Base-by-base conservation (phyloP, 306 rosid genomes). In the Sicyos edulis region DNA sequence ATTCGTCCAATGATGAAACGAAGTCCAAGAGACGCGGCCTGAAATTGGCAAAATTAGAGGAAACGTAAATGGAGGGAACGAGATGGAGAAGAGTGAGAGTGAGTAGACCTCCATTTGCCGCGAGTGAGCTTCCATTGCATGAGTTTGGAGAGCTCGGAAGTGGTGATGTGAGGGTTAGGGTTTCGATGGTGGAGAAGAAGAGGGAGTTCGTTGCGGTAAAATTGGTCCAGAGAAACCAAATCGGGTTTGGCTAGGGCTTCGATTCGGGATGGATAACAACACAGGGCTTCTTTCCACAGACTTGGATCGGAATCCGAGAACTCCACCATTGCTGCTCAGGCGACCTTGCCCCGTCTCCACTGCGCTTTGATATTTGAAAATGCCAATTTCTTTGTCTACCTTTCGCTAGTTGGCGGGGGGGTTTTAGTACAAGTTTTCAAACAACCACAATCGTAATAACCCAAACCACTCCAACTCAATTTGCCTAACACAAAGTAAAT, bases 61-160 rank as follows among this genome's bases (percentile, higher is more conserved):
- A 63, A 37, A 62, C 13, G 32, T 17, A 54, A 76, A 37, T 59
- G 13, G 56, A 16, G 12, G 19, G 53, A 45, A 29, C 3, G 2
- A 26, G 29, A 26, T 26, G 29, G 29, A 26, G 29, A 26, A 1
- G 29, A 26, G 29, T 26, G 3, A 26, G 29, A 26, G 3, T 26
- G 29, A 26, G 29, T 26, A 51, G 14, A 91, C 96, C 98, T 83
- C 96, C 96, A 90, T 79, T 93, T 90, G 0, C 98, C 96, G 11
- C 96, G 96, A 3, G 92, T 78, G 85, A 92, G 96, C 85, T 90
- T 92, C 96, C 96, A 92, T 50, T 82, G 92, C 96, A 93, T 90
- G 80, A 93, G 89, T 24, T 67, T 78, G 73, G 90, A 83, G 81
- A 93, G 98, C 64, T 90, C 96, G 9, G 83, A 16, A 32, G 84